Percentiles rank a stretch among this genome's conserved stretches.
Evolutionary conservation across 352 stramenopile genomes (phyloP).

Genomic region (Nothophytophthora sp.): DNA sequence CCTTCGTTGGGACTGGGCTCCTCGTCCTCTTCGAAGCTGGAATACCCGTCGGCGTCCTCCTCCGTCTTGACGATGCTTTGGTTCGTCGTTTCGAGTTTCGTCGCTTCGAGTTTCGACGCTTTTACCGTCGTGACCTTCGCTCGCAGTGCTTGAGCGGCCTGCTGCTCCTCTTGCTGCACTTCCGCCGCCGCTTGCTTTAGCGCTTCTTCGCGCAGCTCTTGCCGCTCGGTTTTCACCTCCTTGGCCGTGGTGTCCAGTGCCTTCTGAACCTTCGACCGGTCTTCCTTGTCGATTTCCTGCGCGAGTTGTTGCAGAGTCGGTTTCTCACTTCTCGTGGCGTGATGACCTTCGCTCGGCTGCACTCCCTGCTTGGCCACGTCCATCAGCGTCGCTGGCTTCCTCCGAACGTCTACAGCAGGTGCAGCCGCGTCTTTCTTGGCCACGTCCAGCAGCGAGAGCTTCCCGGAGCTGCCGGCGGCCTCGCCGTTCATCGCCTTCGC

Average conservation of each 20-base stretch:
- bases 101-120: slow-evolving; percentile 10
- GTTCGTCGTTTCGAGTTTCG: background rate
- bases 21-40: slow-evolving; percentile 61
- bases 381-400: slow-evolving; percentile 34
- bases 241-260: slow-evolving; percentile 36
- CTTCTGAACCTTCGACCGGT: slow-evolving; percentile 27
- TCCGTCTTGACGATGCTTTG: slow-evolving; percentile 11
- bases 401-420: slow-evolving; percentile 7
- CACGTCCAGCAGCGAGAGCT: slow-evolving; percentile 37
- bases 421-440: slow-evolving; percentile 36
- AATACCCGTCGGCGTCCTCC: slow-evolving; percentile 50
- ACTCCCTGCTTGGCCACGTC: slow-evolving; percentile 45
- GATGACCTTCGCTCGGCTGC: slow-evolving; percentile 1
- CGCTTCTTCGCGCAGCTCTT: slow-evolving; percentile 11
- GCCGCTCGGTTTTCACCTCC: slow-evolving; percentile 40
- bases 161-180: slow-evolving; percentile 27
- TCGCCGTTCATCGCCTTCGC: slow-evolving; percentile 45
- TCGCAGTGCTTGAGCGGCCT: slow-evolving; percentile 21
- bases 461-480: background rate
- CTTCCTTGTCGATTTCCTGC: slow-evolving; percentile 50
- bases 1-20: slow-evolving; percentile 8
- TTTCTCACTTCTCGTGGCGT: background rate
- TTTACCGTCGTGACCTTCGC: slow-evolving; percentile 6
- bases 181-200: slow-evolving; percentile 27
- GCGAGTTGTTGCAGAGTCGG: slow-evolving; percentile 41